Conservation (phyloP, 2,329 filamentous ascomycete genomes). For the Colletotrichum sp. region DNA sequence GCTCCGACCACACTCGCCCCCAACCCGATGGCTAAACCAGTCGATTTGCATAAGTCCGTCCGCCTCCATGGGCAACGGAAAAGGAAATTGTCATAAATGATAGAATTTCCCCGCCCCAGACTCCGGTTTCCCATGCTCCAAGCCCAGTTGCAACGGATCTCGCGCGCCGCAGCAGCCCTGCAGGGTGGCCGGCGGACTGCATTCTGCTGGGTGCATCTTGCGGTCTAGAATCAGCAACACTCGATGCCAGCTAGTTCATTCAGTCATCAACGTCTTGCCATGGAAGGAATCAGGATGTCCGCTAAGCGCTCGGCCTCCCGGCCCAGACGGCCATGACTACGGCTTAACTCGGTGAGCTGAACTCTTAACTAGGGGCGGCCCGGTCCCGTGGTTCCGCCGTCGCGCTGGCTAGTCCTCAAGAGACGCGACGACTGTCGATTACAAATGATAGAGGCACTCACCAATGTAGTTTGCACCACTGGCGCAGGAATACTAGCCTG, state of each 20-base stretch:
- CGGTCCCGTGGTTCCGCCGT: constrained; percentile 1
- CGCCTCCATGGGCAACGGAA: not conserved
- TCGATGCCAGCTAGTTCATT: not conserved
- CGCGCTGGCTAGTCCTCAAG: not conserved
- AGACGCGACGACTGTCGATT: not conserved
- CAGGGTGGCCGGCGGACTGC: not conserved
- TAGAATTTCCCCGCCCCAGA: not conserved
- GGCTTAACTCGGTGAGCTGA: not conserved
- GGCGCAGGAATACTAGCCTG: not conserved
- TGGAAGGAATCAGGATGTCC: not conserved
- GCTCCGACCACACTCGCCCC: not conserved
- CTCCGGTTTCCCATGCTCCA: not conserved
- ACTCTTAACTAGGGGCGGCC: constrained; percentile 7
- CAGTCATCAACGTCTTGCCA: not conserved
- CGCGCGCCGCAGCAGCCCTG: not conserved
- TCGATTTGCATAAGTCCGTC: not conserved
- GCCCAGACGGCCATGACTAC: not conserved
- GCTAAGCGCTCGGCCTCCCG: not conserved
- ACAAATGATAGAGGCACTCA: not conserved
- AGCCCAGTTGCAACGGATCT: not conserved
- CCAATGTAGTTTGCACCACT: not conserved
- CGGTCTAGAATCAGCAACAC: not conserved
- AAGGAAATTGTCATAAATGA: not conserved
- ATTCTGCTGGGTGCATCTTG: not conserved
- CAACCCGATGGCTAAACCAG: not conserved